Conservation (phyloP, 1,139 yeast genomes). For the Yamadazyma atmosphaerica region DNA sequence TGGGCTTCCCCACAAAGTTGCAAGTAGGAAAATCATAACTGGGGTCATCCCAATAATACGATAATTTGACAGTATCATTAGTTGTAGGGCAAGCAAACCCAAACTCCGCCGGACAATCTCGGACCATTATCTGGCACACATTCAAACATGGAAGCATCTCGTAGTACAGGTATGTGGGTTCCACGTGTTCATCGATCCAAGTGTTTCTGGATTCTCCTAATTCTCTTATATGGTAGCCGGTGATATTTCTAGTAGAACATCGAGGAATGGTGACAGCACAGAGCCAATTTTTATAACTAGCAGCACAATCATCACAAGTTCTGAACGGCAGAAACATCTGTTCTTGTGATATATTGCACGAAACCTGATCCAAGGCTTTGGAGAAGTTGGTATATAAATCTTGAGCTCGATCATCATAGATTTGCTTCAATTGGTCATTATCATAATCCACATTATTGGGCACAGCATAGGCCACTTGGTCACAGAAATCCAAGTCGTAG, state of each 20-base stretch:
- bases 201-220: slow-evolving; percentile 60
- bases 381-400: slow-evolving; percentile 63
- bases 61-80: slow-evolving; percentile 32
- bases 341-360: slow-evolving; percentile 75
- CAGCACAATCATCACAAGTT: slow-evolving; percentile 71
- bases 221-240: slow-evolving; percentile 50
- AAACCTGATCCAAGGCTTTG: slow-evolving; percentile 70
- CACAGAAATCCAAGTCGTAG: slow-evolving; percentile 74
- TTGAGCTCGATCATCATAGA: slow-evolving; percentile 67
- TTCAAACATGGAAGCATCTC: slow-evolving; percentile 88
- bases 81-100: slow-evolving; percentile 69
- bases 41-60: slow-evolving; percentile 51
- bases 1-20: slow-evolving; percentile 45
- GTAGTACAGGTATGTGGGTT: slow-evolving; percentile 63
- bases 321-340: slow-evolving; percentile 71
- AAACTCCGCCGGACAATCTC: slow-evolving; percentile 81
- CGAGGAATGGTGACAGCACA: slow-evolving; percentile 92
- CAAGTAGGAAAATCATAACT: slow-evolving; percentile 39
- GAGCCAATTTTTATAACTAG: slow-evolving; percentile 81
- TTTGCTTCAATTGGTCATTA: slow-evolving; percentile 22
- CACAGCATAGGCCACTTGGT: slow-evolving; percentile 82
- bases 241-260: slow-evolving; percentile 55
- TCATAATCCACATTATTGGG: slow-evolving; percentile 49
- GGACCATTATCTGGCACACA: slow-evolving; percentile 73
- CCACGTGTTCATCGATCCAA: slow-evolving; percentile 54